These are phyloP conservation scores for Vachellia pachyceras DNA, from an alignment of 306 rosid species.

Conservation along the genomic window DNA sequence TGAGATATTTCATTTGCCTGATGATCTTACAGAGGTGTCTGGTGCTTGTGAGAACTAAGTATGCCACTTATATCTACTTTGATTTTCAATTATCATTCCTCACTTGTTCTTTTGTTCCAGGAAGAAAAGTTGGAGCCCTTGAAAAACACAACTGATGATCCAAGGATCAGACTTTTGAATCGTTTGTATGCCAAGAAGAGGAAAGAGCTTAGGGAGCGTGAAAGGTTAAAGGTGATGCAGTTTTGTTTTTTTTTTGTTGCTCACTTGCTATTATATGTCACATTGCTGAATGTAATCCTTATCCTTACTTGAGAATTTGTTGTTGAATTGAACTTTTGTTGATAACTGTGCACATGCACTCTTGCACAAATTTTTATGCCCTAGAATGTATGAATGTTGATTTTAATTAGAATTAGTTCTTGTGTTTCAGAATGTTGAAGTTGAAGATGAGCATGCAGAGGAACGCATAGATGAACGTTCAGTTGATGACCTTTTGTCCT, in stretches of 20 bases:
- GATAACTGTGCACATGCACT: background rate
- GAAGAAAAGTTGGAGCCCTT: constrained; percentile 97
- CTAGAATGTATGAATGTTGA: background rate
- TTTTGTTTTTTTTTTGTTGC: constrained; percentile 40
- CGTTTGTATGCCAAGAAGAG: constrained; percentile 89
- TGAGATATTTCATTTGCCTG: constrained; percentile 91
- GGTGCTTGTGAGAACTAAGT: constrained; percentile 47
- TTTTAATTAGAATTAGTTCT: constrained; percentile 14
- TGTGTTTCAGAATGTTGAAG: constrained; percentile 78
- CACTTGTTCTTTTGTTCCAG: constrained; percentile 54
- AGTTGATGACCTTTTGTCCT: constrained; percentile 91
- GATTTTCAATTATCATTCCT: constrained; percentile 40
- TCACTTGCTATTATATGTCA: background rate
- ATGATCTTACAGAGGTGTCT: constrained; percentile 96
- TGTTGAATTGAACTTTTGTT: constrained; percentile 13
- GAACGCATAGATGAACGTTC: constrained; percentile 68
- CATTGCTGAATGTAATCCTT: constrained; percentile 23
- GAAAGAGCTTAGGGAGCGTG: constrained; percentile 91
- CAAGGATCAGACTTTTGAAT: constrained; percentile 92
- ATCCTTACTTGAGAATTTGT: constrained; percentile 25
- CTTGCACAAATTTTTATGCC: background rate
- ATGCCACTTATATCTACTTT: constrained; percentile 39
- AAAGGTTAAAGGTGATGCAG: constrained; percentile 74
- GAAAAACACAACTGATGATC: constrained; percentile 83
- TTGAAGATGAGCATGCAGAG: constrained; percentile 69